Evolutionary conservation across 805 yeast genomes (phyloP), one percentile per base, ranked within the genome.

Genomic region (Candida saitoana): DNA sequence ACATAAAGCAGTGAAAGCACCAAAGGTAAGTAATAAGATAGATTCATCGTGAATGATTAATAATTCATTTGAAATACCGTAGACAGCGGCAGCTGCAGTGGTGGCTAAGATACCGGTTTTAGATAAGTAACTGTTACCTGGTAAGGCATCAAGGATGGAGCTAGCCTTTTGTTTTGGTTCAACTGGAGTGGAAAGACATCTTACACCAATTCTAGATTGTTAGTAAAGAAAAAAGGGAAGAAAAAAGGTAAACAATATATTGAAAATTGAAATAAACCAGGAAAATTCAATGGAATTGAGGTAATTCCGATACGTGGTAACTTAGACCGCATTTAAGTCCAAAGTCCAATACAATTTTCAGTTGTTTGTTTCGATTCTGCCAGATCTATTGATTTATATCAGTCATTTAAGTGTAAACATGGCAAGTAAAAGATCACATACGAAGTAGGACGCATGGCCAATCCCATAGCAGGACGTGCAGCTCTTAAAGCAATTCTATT

Each of bases 81-180:
- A 93, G 54, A 91, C 67, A 47, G 95, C 82, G 44, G 96, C 98
- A 49, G 97, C 97, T 47, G 96, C 80, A 48, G 91, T 79, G 41
- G 99, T 90, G 59, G 96, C 96, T 60, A 93, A 75, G 61, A 90
- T 78, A 62, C 97, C 96, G 49, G 97, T 88, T 81, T 93, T 93
- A 53, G 96, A 80, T 55, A 91, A 67, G 55, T 79, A 74, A 59
- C 80, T 79, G 80, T 79, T 84, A 65, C 97, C 97, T 67, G 99
- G 99, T 55, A 93, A 72, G 49, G 96, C 87, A 60, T 86, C 90
- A 58, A 91, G 80, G 68, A 91, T 80, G 40, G 96, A 80, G 60
- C 79, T 69, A 45, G 99, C 99, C 78, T 87, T 87, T 55, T 83
- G 77, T 75, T 88, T 84, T 69, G 96, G 96, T 59, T 90, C 96